These are phyloP conservation scores for Aspergillus nomiae DNA, from an alignment of 2,329 filamentous ascomycete genomes.

Conservation along the genomic window DNA sequence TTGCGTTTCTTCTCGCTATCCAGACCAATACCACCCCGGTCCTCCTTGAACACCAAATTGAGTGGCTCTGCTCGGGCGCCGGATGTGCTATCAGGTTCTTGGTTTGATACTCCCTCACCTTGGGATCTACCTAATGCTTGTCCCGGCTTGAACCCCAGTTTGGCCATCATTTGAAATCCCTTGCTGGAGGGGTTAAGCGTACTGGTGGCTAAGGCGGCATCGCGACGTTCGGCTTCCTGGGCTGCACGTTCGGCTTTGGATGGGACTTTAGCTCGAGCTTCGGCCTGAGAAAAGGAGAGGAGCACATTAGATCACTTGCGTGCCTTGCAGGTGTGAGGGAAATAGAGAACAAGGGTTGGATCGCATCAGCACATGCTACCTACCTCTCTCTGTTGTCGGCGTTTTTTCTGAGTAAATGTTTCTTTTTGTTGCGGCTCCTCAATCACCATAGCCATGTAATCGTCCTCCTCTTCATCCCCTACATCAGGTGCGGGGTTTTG, in stretches of 20 bases:
- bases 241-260: conserved; percentile 83
- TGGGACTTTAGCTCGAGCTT: conserved; percentile 64
- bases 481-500: conserved; percentile 18
- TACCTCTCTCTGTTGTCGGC: conserved; percentile 56
- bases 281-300: conserved; percentile 52
- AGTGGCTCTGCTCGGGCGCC: conserved; percentile 69
- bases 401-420: conserved; percentile 63
- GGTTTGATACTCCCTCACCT: conserved; percentile 9
- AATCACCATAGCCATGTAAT: conserved; percentile 98
- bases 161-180: conserved; percentile 94
- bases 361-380: not conserved
- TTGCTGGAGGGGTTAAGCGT: conserved; percentile 76
- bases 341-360: conserved; percentile 8
- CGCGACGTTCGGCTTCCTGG: conserved; percentile 70
- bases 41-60: conserved; percentile 73
- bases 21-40: conserved; percentile 78
- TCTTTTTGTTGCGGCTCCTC: conserved; percentile 65
- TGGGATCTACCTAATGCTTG: conserved; percentile 66
- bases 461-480: conserved; percentile 75
- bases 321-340: conserved; percentile 46
- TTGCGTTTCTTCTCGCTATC: conserved; percentile 83
- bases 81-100: conserved; percentile 24
- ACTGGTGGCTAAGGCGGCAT: conserved; percentile 74
- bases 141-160: conserved; percentile 84
- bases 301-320: conserved; percentile 50